Conservation (phyloP, 192 early-diverging fungal genomes). For the Backusella mclennaniae region DNA sequence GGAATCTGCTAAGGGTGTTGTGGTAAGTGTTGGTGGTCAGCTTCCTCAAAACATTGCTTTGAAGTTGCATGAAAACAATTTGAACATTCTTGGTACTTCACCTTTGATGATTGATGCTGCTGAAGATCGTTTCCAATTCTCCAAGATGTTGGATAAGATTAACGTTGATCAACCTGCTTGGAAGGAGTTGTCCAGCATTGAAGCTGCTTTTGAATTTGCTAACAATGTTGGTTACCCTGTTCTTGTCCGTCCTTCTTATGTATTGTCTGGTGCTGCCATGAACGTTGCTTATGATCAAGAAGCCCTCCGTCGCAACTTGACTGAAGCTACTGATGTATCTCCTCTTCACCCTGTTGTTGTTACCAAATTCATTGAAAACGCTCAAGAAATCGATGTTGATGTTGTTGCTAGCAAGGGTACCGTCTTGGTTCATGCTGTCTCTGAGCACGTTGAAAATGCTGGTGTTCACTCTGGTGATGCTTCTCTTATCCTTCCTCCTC, state of each 20-base stretch:
- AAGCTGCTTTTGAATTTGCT: slow-evolving; percentile 86
- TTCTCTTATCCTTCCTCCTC: slow-evolving; percentile 84
- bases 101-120: slow-evolving; percentile 91
- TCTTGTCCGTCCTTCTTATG: slow-evolving; percentile 93
- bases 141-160: slow-evolving; percentile 85
- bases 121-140: slow-evolving; percentile 96
- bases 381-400: slow-evolving; percentile 96
- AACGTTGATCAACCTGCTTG: slow-evolving; percentile 95
- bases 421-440: slow-evolving; percentile 84
- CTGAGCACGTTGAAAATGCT: slow-evolving; percentile 96
- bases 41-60: slow-evolving; percentile 97
- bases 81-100: slow-evolving; percentile 89
- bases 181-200: slow-evolving; percentile 86
- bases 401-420: slow-evolving; percentile 85
- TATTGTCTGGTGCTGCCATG: slow-evolving; percentile 98
- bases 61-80: slow-evolving; percentile 64
- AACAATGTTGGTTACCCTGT: slow-evolving; percentile 88
- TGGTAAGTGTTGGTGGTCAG: slow-evolving; percentile 95
- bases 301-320: slow-evolving; percentile 70
- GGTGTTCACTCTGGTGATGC: slow-evolving; percentile 99
- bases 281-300: slow-evolving; percentile 85
- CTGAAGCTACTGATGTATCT: slow-evolving; percentile 83
- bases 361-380: slow-evolving; percentile 93
- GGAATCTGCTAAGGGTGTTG: slow-evolving; percentile 78
- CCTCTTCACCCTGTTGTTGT: slow-evolving; percentile 96